phyloP scores from a whole-genome alignment of 1,284 basidiomycete genomes.

The Peniophora sp. region DNA sequence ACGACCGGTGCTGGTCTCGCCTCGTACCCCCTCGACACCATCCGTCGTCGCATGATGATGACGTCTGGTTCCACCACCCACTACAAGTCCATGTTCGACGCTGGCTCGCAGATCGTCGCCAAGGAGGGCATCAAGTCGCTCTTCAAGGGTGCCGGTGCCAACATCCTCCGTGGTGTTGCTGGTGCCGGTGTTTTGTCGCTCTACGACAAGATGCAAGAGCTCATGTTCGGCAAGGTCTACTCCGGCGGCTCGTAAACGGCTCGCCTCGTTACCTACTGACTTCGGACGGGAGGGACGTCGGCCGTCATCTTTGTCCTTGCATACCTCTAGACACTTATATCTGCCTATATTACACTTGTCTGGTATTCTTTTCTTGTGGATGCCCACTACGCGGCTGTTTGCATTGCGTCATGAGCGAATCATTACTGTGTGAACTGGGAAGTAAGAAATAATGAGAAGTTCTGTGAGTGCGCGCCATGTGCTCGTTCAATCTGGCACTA shows the following conservation, averaged over 20 bases:
- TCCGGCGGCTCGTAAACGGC: constrained; percentile 57
- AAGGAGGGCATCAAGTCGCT: constrained; percentile 89
- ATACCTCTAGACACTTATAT: constrained; percentile 27
- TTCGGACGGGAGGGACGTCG: constrained; percentile 16
- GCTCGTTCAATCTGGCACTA: no score
- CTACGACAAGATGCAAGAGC: constrained; percentile 88
- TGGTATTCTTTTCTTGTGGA: constrained; percentile 12
- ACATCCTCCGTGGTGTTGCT: constrained; percentile 97
- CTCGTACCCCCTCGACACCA: constrained; percentile 92
- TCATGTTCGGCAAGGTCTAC: constrained; percentile 96
- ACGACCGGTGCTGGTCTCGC: constrained; percentile 94
- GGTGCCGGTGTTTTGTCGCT: constrained; percentile 95
- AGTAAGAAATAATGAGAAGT: no score
- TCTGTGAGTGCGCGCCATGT: no score
- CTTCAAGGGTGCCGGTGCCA: constrained; percentile 96
- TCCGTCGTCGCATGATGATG: constrained; percentile 97
- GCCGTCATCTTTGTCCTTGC: constrained; percentile 20
- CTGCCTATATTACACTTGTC: constrained; percentile 17
- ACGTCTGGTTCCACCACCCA: constrained; percentile 78
- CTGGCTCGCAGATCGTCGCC: constrained; percentile 69
- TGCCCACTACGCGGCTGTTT: no score
- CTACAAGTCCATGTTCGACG: constrained; percentile 91
- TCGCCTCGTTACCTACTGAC: constrained; percentile 12
- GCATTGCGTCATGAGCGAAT: no score
- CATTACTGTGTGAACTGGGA: no score